These are phyloP conservation scores for Musa itinerans DNA, from an alignment of 176 grass and related monocot species.

Conservation along the genomic window DNA sequence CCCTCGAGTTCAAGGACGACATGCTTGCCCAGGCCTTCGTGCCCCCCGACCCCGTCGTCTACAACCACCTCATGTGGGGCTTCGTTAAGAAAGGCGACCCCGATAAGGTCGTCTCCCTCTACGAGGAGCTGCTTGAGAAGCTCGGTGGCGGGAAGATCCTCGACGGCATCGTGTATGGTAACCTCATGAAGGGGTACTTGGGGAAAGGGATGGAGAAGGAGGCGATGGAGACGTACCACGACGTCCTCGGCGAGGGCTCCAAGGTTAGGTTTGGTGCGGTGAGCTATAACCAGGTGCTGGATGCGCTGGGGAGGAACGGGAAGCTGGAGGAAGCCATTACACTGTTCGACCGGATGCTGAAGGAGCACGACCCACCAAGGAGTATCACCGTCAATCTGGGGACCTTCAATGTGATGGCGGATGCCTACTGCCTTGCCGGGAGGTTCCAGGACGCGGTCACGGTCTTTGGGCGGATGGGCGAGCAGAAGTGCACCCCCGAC, in stretches of 20 bases:
- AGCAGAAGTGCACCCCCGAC: conserved; percentile 48
- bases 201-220: conserved; percentile 52
- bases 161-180: conserved; percentile 63
- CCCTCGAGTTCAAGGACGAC: conserved; percentile 51
- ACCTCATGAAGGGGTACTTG: conserved; percentile 74
- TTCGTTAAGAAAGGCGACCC: conserved; percentile 30
- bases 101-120: conserved; percentile 40
- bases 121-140: conserved; percentile 49
- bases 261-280: conserved; percentile 40
- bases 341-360: conserved; percentile 70
- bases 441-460: conserved; percentile 48
- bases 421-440: conserved; percentile 53
- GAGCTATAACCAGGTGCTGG: conserved; percentile 45
- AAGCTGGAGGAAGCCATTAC: conserved; percentile 55
- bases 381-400: conserved; percentile 43
- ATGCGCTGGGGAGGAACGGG: conserved; percentile 43
- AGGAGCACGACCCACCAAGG: conserved; percentile 54
- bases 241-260: conserved; percentile 28
- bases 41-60: conserved; percentile 57
- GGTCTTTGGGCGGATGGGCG: conserved; percentile 45
- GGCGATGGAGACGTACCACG: conserved; percentile 47
- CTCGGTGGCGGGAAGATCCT: conserved; percentile 35
- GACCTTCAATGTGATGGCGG: conserved; percentile 65
- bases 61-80: conserved; percentile 55
- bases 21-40: conserved; percentile 59